Evolutionary conservation across 202 grass and related monocot genomes (phyloP).

Genomic region (Setaria italica): DNA sequence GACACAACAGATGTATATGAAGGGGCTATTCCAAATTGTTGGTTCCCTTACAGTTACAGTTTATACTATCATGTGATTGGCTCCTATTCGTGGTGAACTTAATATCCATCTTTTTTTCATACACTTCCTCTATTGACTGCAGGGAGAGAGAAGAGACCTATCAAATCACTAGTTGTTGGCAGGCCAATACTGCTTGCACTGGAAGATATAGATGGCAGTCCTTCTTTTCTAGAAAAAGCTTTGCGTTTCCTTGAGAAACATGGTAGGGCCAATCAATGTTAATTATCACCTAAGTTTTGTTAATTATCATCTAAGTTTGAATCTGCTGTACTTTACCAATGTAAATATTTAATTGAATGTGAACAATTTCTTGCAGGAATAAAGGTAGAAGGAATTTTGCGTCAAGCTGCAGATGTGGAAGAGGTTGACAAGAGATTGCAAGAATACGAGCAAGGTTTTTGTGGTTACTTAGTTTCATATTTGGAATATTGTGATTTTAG

Average conservation of each 20-base stretch:
- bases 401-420: constrained; percentile 95
- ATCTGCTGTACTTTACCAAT: constrained; percentile 11
- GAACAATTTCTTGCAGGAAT: constrained; percentile 71
- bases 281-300: constrained; percentile 22
- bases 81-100: constrained; percentile 5
- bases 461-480: constrained; percentile 38
- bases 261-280: constrained; percentile 60
- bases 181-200: constrained; percentile 97
- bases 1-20: constrained; percentile 88
- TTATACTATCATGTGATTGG: constrained; percentile 34
- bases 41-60: constrained; percentile 53
- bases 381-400: constrained; percentile 97
- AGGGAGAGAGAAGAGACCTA: constrained; percentile 93
- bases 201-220: constrained; percentile 98
- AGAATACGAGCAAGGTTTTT: constrained; percentile 98
- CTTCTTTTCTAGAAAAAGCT: constrained; percentile 99
- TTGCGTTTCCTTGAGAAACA: constrained; percentile 96
- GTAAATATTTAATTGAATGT: constrained; percentile 30
- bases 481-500: constrained; percentile 26
- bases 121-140: constrained; percentile 37
- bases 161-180: constrained; percentile 91
- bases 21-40: constrained; percentile 85
- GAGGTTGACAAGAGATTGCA: constrained; percentile 94
- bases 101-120: constrained; percentile 42
- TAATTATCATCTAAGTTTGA: constrained; percentile 19